phyloP scores from a whole-genome alignment of 805 yeast genomes.

The Metschnikowia baotianmanensis region DNA sequence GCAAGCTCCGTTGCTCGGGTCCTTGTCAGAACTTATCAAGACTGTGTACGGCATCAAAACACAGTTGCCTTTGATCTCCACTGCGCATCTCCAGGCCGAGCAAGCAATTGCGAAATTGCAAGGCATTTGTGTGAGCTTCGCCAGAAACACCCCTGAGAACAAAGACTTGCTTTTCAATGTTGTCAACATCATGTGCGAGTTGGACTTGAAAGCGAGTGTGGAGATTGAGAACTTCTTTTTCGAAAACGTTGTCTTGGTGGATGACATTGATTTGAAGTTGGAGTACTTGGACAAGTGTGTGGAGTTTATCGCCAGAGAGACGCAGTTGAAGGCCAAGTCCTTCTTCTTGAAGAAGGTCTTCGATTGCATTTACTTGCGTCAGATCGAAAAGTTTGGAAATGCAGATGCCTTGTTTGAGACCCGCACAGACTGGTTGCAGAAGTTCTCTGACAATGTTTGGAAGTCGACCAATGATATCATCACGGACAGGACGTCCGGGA shows the following conservation, averaged over 20 bases:
- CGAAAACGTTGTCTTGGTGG: slow-evolving; percentile 49
- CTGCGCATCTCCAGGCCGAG: slow-evolving; percentile 65
- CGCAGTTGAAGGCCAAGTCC: slow-evolving; percentile 51
- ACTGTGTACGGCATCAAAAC: slow-evolving; percentile 42
- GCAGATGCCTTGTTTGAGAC: slow-evolving; percentile 45
- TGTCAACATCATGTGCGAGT: slow-evolving; percentile 39
- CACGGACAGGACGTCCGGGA: slow-evolving; percentile 57
- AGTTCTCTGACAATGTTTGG: slow-evolving; percentile 72
- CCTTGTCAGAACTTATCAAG: slow-evolving; percentile 42
- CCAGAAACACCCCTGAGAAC: slow-evolving; percentile 25
- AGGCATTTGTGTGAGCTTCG: slow-evolving; percentile 28
- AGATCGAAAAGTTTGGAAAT: slow-evolving; percentile 49
- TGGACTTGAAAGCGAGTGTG: slow-evolving; percentile 45
- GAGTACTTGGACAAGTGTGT: slow-evolving; percentile 52
- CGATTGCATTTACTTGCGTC: slow-evolving; percentile 63
- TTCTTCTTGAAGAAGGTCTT: slow-evolving; percentile 57
- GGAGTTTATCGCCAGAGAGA: slow-evolving; percentile 45
- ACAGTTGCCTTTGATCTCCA: slow-evolving; percentile 45
- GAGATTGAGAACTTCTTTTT: slow-evolving; percentile 58
- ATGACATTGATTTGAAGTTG: slow-evolving; percentile 46
- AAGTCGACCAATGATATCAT: slow-evolving; percentile 53
- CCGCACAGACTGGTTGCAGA: slow-evolving; percentile 59
- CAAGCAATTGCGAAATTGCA: slow-evolving; percentile 69
- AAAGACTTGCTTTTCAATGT: slow-evolving; percentile 29
- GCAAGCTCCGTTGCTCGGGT: slow-evolving; percentile 46